phyloP scores from a whole-genome alignment of 75 land plant genomes.

The Cunninghamia lanceolata region DNA sequence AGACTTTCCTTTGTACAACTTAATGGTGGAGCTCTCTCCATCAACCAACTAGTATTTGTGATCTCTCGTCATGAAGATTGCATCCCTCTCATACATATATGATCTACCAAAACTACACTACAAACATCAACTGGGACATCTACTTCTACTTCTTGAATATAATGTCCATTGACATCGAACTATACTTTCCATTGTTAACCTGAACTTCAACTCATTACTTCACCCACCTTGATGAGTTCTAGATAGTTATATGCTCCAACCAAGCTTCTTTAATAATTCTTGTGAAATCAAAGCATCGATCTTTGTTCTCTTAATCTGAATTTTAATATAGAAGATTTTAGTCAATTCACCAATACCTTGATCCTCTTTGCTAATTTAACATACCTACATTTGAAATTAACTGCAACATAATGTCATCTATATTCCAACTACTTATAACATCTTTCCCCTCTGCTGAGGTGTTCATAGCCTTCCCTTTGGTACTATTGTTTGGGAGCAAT shows the following conservation, averaged over 20 bases:
- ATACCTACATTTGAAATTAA: background rate
- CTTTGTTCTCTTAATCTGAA: background rate
- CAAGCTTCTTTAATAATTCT: background rate
- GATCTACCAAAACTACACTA: background rate
- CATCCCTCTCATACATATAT: background rate
- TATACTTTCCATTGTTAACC: background rate
- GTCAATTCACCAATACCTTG: background rate
- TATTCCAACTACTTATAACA: background rate
- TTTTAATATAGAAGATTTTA: background rate
- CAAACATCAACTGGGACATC: background rate
- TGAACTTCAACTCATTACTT: no score
- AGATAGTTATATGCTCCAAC: background rate
- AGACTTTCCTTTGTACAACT: background rate
- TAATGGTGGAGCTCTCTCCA: background rate
- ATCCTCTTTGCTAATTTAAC: background rate
- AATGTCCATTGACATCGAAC: background rate
- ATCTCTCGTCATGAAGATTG: background rate
- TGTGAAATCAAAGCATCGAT: background rate
- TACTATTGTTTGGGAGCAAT: no score
- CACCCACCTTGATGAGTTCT: no score
- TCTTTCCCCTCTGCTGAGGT: background rate
- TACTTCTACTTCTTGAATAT: background rate
- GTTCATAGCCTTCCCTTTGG: no score
- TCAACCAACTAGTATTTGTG: background rate
- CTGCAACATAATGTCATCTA: background rate